A percentile compares a stretch with the other conserved stretches of the same genome.
These are phyloP conservation scores for Triticum timopheevii DNA, from an alignment of 176 grass and related monocot species.

Conservation along the genomic window DNA sequence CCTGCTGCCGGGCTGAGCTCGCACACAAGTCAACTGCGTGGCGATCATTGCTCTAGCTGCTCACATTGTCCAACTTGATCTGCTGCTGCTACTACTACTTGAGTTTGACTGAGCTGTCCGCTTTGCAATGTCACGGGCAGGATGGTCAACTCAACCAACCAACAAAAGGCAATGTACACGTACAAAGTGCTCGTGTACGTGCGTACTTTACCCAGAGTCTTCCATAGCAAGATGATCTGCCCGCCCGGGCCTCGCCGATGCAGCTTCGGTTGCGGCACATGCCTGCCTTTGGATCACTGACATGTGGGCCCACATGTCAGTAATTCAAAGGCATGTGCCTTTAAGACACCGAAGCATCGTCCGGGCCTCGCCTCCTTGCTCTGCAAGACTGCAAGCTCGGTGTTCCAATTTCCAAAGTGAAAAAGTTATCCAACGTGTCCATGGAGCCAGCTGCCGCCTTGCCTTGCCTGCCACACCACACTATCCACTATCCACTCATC, in stretches of 20 bases:
- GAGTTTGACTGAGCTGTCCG: neutral
- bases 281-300: too few relatives aligned
- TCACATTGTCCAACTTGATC: neutral
- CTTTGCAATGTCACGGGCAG: neutral
- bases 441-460: neutral
- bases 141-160: neutral
- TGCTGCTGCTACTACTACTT: neutral
- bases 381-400: neutral
- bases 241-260: too few relatives aligned
- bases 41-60: neutral
- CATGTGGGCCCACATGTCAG: too few relatives aligned
- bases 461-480: constrained; percentile 1
- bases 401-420: too few relatives aligned
- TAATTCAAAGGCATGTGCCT: too few relatives aligned
- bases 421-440: constrained; percentile 23
- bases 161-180: neutral
- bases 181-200: neutral
- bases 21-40: neutral
- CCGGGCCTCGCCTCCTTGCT: neutral
- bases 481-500: neutral
- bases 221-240: neutral
- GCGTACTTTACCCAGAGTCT: neutral
- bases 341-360: too few relatives aligned
- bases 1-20: neutral
- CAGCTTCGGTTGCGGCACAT: too few relatives aligned